Evolutionary conservation across 768 basidiomycete genomes (phyloP), one percentile per base, ranked within the genome.

Genomic region (Porpolomopsis calyptriformis): DNA sequence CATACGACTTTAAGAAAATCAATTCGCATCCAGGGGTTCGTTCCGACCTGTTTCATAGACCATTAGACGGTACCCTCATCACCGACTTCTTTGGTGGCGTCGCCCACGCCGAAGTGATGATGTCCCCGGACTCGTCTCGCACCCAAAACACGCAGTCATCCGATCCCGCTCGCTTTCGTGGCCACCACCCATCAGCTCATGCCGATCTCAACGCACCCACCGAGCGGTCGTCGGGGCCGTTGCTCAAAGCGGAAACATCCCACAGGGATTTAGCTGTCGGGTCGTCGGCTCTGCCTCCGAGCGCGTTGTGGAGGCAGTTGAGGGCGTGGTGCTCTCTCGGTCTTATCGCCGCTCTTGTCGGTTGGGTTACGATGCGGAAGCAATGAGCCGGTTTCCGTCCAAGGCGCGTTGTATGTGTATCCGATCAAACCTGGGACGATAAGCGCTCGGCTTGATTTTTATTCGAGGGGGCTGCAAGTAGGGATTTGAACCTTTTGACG

Each of bases 51-150:
- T 97, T 90, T 66, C 60, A 59, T 7, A 73, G 85, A 36, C 70
- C 76, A 5, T 69, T 90, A n/a, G 69, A 76, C 37, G 56, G 71
- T 7, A 71, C 77, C 1, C 68, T 75, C 2, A 72, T 91, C 45
- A 90, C 87, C 3, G 87, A 91, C 60, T 92, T 92, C 59, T 82
- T 92, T 54, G 89, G 89, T 2, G 92, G 88, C 1, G 88, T 96
- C 14, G 72, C 85, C 12, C 82, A 85, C 48, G 88, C 83, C 0
- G 89, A 97, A 54, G 67, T 91, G 9, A 38, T 37, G 25, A 7
- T 14, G 7, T 22, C 48, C 5, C 38, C 42, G 26, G 41, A 27
- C 4, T 25, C 37, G 12, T 38, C 25, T 7, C 39, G 9, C 43
- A 29, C 24, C 22, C 14, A 24, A 25, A 42, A 42, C 20, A 6